Evolutionary conservation across 106 monocot genomes (phyloP).

Genomic region (Dioscorea dumetorum): DNA sequence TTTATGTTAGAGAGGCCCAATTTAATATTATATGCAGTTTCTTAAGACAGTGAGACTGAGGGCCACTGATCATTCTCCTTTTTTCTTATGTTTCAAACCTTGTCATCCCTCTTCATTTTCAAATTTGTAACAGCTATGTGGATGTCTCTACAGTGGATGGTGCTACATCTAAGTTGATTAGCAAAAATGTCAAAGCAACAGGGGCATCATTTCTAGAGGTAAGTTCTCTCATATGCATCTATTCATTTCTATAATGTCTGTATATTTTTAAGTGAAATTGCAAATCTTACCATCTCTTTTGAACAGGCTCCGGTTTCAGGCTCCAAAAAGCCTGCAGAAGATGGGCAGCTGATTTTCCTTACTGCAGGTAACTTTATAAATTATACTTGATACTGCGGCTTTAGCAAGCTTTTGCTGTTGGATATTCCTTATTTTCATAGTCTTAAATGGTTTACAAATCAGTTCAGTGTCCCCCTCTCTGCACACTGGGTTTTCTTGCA

Average conservation of each 20-base stretch:
- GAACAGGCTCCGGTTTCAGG: conserved; percentile 97
- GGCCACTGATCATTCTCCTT: too few species aligned
- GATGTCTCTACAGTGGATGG: conserved; percentile 87
- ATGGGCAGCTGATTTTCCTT: conserved; percentile 90
- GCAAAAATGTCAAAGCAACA: conserved; percentile 45
- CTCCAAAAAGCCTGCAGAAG: conserved; percentile 94
- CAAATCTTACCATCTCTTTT: conserved; percentile 15
- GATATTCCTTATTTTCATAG: too few species aligned
- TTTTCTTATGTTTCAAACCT: too few species aligned
- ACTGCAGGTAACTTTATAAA: conserved; percentile 52
- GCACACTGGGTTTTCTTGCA: too few species aligned
- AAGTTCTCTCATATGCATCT: background rate
- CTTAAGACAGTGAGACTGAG: too few species aligned
- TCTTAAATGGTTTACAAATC: too few species aligned
- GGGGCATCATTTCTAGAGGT: conserved; percentile 80
- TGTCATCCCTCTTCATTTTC: background rate
- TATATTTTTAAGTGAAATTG: conserved; percentile 1
- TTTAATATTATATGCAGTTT: too few species aligned
- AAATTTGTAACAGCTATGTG: conserved; percentile 48
- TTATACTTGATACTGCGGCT: too few species aligned
- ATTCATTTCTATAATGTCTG: too few species aligned
- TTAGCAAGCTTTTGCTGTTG: too few species aligned
- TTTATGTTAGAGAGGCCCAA: too few species aligned
- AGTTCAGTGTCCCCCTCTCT: too few species aligned
- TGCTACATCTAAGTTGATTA: conserved; percentile 61